Evolutionary conservation across 1,284 basidiomycete genomes (phyloP), one percentile per base, ranked within the genome.

Genomic region (Filobasidium uniguttulatum): DNA sequence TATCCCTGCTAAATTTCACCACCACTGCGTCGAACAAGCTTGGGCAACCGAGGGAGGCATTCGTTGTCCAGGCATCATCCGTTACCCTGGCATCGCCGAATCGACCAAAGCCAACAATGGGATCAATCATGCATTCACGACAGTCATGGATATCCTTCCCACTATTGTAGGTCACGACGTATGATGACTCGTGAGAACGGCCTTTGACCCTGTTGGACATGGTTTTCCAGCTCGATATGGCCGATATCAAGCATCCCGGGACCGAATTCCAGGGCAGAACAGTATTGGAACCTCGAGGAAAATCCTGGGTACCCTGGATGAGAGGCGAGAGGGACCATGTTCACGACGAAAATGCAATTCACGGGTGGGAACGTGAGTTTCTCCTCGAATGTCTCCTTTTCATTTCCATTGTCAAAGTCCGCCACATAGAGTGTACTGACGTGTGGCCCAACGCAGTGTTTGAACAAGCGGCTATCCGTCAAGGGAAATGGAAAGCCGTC

Each of bases 31-130:
- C n/a, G 10, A 14, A 4, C 5, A 1, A 43, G 40, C 55, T 38
- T 57, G 47, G 50, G 56, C 56, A 17, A 61, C 60, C 0, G 63
- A 65, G 40, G 63, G 63, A 10, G 63, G 63, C 22, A 63, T 64
- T 34, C 52, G 63, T 17, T 59, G 58, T 49, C 63, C 63, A 2
- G 49, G 44, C 23, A 54, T 61, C 31, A 37, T 61, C 12, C 46
- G 49, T 8, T 57, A 52, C 43, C 59, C 58, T 15, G 30, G 35
- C 5, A 40, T 54, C n/a, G 17, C 38, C 17, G 17, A 17, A 29
- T 43, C 14, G n/a, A 20, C 46, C 14, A 19, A 23, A 48, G 38
- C 28, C 23, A 26, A 40, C 22, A 17, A 40, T 8, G 31, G 10
- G 3, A 37, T 50, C 35, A 35, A 38, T 15, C 45, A 48, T 28